These are phyloP conservation scores for Penicillium diatomitis DNA, from an alignment of 495 filamentous ascomycete species.

Conservation along the genomic window DNA sequence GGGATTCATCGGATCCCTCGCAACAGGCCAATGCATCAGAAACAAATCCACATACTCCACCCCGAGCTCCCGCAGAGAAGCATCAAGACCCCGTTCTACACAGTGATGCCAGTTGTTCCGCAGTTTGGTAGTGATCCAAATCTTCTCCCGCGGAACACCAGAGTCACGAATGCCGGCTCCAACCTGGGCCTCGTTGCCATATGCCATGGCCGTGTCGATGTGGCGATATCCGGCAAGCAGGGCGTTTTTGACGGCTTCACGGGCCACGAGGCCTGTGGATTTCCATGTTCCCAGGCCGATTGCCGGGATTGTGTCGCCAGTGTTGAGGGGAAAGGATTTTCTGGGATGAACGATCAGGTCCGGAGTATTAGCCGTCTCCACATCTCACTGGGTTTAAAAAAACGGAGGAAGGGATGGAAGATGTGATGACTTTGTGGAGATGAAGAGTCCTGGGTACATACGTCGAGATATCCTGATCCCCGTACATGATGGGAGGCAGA, in stretches of 20 bases:
- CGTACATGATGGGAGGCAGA: too few species aligned
- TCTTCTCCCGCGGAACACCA: slow-evolving; percentile 68
- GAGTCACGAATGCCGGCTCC: slow-evolving; percentile 71
- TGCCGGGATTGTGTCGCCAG: slow-evolving; percentile 68
- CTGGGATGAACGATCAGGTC: slow-evolving; percentile 10
- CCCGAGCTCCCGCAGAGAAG: slow-evolving; percentile 59
- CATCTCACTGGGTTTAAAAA: too few species aligned
- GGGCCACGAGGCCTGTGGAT: slow-evolving; percentile 52
- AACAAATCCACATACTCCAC: slow-evolving; percentile 77
- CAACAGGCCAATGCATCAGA: slow-evolving; percentile 77
- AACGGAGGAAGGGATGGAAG: too few species aligned
- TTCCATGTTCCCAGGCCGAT: slow-evolving; percentile 83
- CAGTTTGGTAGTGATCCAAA: slow-evolving; percentile 85
- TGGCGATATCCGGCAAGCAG: slow-evolving; percentile 64
- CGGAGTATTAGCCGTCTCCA: too few species aligned
- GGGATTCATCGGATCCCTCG: slow-evolving; percentile 47
- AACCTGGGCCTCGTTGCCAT: slow-evolving; percentile 78
- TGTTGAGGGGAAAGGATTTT: slow-evolving; percentile 69
- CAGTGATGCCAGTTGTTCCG: slow-evolving; percentile 73
- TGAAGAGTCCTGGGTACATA: too few species aligned
- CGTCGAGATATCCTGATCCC: too few species aligned
- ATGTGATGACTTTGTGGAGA: too few species aligned
- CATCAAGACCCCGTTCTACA: slow-evolving; percentile 59
- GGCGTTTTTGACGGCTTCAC: slow-evolving; percentile 67
- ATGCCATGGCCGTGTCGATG: slow-evolving; percentile 69